phyloP scores from a whole-genome alignment of 805 yeast genomes.

The Yamadazyma olivae region DNA sequence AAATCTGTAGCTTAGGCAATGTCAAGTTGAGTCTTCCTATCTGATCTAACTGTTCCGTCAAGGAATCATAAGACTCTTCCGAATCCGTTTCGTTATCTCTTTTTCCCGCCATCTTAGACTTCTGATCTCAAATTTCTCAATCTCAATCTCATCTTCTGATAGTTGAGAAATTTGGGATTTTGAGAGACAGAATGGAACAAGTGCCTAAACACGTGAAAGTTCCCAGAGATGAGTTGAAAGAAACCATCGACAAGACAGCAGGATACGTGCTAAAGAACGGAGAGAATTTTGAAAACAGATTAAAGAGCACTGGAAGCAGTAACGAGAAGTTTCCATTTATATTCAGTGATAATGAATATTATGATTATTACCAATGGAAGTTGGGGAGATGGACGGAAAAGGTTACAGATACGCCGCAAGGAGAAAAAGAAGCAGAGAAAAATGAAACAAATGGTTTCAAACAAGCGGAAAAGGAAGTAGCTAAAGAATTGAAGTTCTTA shows the following conservation, averaged over 20 bases:
- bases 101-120: background rate
- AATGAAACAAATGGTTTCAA: background rate
- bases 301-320: constrained; percentile 41
- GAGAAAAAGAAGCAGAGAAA: background rate
- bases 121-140: no score
- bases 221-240: constrained; percentile 52
- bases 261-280: constrained; percentile 71
- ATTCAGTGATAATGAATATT: constrained; percentile 48
- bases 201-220: no score
- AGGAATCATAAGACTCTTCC: constrained; percentile 34
- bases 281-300: constrained; percentile 55
- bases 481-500: constrained; percentile 22
- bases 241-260: constrained; percentile 68
- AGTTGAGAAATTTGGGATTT: no score
- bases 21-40: constrained; percentile 42
- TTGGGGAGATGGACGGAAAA: constrained; percentile 16
- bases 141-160: no score
- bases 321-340: constrained; percentile 66
- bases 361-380: constrained; percentile 54
- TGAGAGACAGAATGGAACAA: background rate
- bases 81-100: background rate
- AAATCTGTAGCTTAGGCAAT: constrained; percentile 7
- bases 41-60: constrained; percentile 48
- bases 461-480: constrained; percentile 13
- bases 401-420: background rate